Evolutionary conservation across 1,284 basidiomycete genomes (phyloP).

Genomic region (Agaricales sp.): DNA sequence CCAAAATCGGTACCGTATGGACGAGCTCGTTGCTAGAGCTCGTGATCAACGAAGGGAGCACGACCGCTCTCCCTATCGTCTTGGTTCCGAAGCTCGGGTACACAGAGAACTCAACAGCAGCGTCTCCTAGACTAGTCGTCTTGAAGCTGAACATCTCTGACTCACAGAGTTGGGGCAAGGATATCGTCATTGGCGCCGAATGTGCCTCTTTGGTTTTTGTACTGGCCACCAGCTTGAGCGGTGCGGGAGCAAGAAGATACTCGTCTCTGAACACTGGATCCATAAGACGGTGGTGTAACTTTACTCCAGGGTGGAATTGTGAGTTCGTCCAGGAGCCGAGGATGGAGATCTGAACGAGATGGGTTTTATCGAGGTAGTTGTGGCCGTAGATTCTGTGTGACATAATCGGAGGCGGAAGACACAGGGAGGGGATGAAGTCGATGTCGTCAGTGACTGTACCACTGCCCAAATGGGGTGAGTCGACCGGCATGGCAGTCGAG

Average conservation of each 20-base stretch:
- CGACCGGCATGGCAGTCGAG: constrained; percentile 16
- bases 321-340: constrained; percentile 47
- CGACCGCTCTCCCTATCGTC: constrained; percentile 90
- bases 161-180: constrained; percentile 76
- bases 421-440: constrained; percentile 89
- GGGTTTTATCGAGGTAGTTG: constrained; percentile 84
- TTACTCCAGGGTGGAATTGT: constrained; percentile 35
- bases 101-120: constrained; percentile 88
- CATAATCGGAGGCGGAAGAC: constrained; percentile 96
- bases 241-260: constrained; percentile 62
- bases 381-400: constrained; percentile 89
- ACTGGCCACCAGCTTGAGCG: constrained; percentile 93
- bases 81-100: constrained; percentile 99
- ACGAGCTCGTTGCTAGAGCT: constrained; percentile 42
- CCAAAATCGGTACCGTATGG: constrained; percentile 79
- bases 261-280: constrained; percentile 51
- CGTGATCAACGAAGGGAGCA: constrained; percentile 69
- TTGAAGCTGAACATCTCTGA: constrained; percentile 88
- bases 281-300: constrained; percentile 59
- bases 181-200: constrained; percentile 81
- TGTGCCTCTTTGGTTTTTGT: constrained; percentile 65
- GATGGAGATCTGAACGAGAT: constrained; percentile 81
- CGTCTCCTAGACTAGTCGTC: constrained; percentile 59
- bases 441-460: constrained; percentile 21
- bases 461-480: constrained; percentile 27